Conservation (phyloP, 164 flowering plant species). For the Saururus chinensis region DNA sequence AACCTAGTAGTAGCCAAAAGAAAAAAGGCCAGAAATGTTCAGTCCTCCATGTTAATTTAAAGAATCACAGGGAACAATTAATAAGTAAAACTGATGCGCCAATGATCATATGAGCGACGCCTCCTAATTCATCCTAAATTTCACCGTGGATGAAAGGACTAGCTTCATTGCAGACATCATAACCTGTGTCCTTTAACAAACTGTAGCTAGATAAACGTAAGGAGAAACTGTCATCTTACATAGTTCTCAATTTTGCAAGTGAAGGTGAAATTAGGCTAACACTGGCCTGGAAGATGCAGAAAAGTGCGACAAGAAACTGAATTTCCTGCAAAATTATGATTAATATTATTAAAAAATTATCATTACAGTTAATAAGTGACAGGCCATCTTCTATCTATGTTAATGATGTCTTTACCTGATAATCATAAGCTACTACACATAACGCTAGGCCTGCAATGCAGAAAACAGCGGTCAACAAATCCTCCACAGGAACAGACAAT, state of each 20-base stretch:
- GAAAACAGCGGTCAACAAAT: constrained; percentile 45
- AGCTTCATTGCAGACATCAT: not conserved
- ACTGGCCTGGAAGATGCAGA: constrained; percentile 69
- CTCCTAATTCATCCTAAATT: not conserved
- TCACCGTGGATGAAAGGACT: not conserved
- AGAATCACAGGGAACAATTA: no score
- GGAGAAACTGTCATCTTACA: constrained; percentile 24
- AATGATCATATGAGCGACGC: not conserved
- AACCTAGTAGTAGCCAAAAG: constrained; percentile 32
- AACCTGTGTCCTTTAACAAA: not conserved
- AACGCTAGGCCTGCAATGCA: constrained; percentile 42
- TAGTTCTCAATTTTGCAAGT: constrained; percentile 84
- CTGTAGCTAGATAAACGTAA: not conserved
- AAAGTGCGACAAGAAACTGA: constrained; percentile 50
- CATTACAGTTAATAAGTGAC: not conserved
- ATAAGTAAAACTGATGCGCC: not conserved
- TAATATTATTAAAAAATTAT: not conserved
- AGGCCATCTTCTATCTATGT: not conserved
- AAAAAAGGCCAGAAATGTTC: not conserved
- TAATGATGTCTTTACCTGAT: constrained; percentile 49
- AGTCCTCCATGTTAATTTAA: not conserved
- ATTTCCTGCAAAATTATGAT: constrained; percentile 55
- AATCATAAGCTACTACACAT: constrained; percentile 74
- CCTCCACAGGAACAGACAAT: constrained; percentile 51
- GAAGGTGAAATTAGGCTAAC: constrained; percentile 67